Evolutionary conservation across 805 yeast genomes (phyloP), one percentile per base, ranked within the genome.

Genomic region (Barnettozyma sucrosica): DNA sequence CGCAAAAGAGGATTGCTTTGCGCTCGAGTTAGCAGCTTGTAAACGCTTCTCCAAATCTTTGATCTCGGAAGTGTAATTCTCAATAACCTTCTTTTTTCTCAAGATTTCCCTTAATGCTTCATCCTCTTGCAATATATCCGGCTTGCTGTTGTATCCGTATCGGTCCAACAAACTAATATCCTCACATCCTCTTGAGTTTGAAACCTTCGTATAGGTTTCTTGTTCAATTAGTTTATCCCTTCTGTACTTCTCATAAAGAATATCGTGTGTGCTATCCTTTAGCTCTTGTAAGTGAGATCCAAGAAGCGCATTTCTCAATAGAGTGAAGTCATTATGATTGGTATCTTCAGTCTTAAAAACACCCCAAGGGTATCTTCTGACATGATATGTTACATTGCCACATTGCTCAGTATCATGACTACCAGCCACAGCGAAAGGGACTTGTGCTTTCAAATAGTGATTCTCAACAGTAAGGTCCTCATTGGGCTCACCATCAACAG

Each of bases 261-360:
- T 70, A 58, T 83, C 83, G 63, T 82, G 89, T 3, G 96, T 88
- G 52, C 76, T 70, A 55, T 87, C 95, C 67, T 85, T 86, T 65
- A 88, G 80, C 56, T 88, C 96, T 61, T 81, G 81, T 65, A 87
- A 73, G 66, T 87, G 95, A 5, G 92, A 82, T 46, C 85, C 83
- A 56, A 88, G 74, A 47, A 88, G 68, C 3, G 86, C 79, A 55
- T 83, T 85, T 59, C 85, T 80, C 66, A 88, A 74, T 41, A 77
- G 71, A 18, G 84, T 69, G 60, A 87, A 83, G 63, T 88, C 95
- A 55, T 85, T 80, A 52, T 74, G 74, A 30, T 74, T 77, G 13
- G 81, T 77, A 58, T 75, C 75, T 48, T 78, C 80, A 37, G 78
- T 72, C 44, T 69, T 73, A 30, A 81, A 76, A n/a, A 68, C 55